Evolutionary conservation across 139 green algal species (phyloP), one percentile per base, ranked within the genome.

Genomic region (Auxenochlorella pyrenoidosa): DNA sequence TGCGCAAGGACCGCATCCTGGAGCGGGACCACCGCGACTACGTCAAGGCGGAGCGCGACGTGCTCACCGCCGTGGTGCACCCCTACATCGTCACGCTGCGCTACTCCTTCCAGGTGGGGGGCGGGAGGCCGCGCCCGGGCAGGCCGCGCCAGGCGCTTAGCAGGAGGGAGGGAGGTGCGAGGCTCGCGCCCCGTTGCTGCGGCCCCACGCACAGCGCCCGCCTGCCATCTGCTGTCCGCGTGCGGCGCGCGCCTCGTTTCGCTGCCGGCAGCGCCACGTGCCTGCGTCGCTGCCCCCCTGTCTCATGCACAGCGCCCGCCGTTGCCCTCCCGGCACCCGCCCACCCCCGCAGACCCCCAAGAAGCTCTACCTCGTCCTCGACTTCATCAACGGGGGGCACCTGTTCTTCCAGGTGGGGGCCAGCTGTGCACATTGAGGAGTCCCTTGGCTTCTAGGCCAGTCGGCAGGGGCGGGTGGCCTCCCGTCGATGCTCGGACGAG

Each of bases 301-400:
- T 34, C 24, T 60, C 75, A 18, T 63, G 26, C 36, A 21, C 12
- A 6, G 76, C 26, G 34, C 28, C 30, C 8, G 28, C 79, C 32
- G 5, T 34, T 47, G 72, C 51, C 65, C 30, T 60, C 19, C n/a
- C n/a, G n/a, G n/a, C n/a, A 38, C 84, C 16, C 24, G 38, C 75
- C 54, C 40, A 22, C 19, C 66, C 4, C 41, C 47, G 86, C 94
- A 98, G 94, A 99, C 96, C 16, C 84, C 91, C 41, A 92, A 88
- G 79, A 99, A 99, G 93, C 94, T 99, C 54, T 99, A 99, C 92
- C 92, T 99, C 83, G 91, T 99, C 18, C 90, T 99, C 44, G 97
- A 99, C 89, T 99, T 99, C 86, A 95, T 99, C 86, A 99, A 99
- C 88, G 97, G 97, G 6, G 97, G 97, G 16, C 97, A 99, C 84